Evolutionary conservation across 176 grass and related monocot species (phyloP), one percentile per base, ranked within the genome.

Genomic region (Bromus sterilis): DNA sequence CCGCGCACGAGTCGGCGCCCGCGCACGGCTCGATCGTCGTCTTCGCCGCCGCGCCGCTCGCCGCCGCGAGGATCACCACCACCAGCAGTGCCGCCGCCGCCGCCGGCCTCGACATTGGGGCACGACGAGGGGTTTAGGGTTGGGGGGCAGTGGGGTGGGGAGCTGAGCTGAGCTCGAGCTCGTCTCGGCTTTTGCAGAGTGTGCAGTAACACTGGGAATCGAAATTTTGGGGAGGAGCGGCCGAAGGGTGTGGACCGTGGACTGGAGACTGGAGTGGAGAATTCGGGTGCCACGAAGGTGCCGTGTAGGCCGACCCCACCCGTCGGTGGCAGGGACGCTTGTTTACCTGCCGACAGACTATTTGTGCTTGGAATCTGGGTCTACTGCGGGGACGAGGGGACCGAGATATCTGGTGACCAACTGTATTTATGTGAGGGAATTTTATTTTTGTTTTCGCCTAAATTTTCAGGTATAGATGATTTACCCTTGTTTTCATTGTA

Each of bases 1-100:
- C 89, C 0, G 85, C 32, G 85, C 94, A 97, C 10, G 91, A 34
- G 82, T 92, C 89, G 14, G 89, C 84, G 64, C 79, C 77, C 3
- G 91, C 34, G 87, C 94, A 97, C 39, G 91, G 89, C 81, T 97
- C 91, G 80, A 97, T 92, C 65, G 91, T 97, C 66, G 91, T 93
- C 83, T 97, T 97, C 46, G 74, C 79, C 79, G 44, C 57, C 44
- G 44, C 83, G n/a, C 64, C 21, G 12, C 56, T 11, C 35, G 43
- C 82, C 63, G 26, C 53, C 40, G 20, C 53, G 8, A 89, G 56
- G 30, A 78, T 33, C 73, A 36, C 58, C 28, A 78, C 23, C 29
- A 86, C 58, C 28, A 78, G 30, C 29, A 86, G 78, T 28, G 35
- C 32, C 77, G 33, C 57, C 10, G 35, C 68, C 8, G 57, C 41